Evolutionary conservation across 345 rosid genomes (phyloP).

Genomic region (Citrus cavaleriei): DNA sequence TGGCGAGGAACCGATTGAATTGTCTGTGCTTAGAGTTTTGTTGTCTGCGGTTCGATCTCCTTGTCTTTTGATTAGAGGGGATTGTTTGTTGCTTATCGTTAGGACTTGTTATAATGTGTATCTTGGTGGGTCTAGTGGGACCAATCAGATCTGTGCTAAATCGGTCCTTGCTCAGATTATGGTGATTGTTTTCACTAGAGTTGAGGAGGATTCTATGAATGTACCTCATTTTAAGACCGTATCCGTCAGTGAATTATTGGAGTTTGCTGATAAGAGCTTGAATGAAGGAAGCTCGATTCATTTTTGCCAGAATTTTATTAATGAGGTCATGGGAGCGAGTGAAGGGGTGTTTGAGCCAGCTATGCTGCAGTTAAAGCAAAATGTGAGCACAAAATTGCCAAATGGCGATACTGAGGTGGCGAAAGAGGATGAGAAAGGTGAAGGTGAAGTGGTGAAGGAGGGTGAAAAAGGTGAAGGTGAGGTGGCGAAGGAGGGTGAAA

Average conservation of each 20-base stretch:
- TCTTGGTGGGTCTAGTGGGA: conserved; percentile 72
- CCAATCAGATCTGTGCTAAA: conserved; percentile 96
- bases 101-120: conserved; percentile 90
- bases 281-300: conserved; percentile 85
- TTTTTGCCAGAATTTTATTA: conserved; percentile 67
- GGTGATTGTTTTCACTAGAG: conserved; percentile 67
- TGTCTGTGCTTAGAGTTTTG: conserved; percentile 66
- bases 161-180: conserved; percentile 84
- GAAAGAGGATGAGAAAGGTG: background rate
- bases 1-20: conserved; percentile 77
- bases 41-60: conserved; percentile 78
- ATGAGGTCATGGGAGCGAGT: conserved; percentile 60
- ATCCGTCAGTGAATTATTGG: conserved; percentile 67
- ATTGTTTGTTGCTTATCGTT: conserved; percentile 66
- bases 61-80: conserved; percentile 72
- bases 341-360: conserved; percentile 54
- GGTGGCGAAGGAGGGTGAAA: conserved; percentile 11
- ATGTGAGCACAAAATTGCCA: conserved; percentile 26
- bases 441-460: conserved; percentile 17
- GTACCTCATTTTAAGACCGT: conserved; percentile 41
- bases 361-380: conserved; percentile 27
- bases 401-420: conserved; percentile 40
- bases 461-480: background rate
- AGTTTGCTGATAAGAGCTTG: conserved; percentile 77
- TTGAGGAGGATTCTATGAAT: conserved; percentile 67